Percentiles rank a stretch among this genome's conserved stretches.
phyloP scores from a whole-genome alignment of 2,329 filamentous ascomycete genomes.

The Lachnellula hyalina region DNA sequence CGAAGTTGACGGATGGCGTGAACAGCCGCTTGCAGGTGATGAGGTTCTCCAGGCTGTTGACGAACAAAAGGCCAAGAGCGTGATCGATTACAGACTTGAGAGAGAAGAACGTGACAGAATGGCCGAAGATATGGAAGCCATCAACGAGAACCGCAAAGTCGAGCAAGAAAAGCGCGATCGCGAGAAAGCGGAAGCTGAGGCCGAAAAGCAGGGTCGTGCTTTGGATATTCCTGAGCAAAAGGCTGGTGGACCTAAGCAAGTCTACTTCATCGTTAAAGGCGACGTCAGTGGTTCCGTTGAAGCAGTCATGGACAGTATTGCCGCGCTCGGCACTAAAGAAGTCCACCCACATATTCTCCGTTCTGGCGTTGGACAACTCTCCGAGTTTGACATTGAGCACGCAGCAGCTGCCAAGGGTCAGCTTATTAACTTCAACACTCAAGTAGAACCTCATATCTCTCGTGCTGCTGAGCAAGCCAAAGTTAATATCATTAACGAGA shows the following conservation, averaged over 20 bases:
- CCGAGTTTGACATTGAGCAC: conserved; percentile 84
- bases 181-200: conserved; percentile 49
- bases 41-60: conserved; percentile 77
- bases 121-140: conserved; percentile 66
- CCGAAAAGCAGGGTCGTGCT: conserved; percentile 20
- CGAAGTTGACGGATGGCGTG: conserved; percentile 91
- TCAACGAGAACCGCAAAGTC: conserved; percentile 59
- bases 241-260: conserved; percentile 43
- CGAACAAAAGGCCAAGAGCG: conserved; percentile 73
- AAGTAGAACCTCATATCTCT: conserved; percentile 61
- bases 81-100: conserved; percentile 71
- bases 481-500: conserved; percentile 78
- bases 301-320: conserved; percentile 73
- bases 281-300: conserved; percentile 94
- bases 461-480: conserved; percentile 63
- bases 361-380: conserved; percentile 70
- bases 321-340: conserved; percentile 78
- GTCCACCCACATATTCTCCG: conserved; percentile 72
- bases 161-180: conserved; percentile 57
- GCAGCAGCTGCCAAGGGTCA: conserved; percentile 70
- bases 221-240: conserved; percentile 29
- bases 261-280: conserved; percentile 85
- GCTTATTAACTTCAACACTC: conserved; percentile 82
- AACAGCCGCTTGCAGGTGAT: conserved; percentile 79
- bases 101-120: conserved; percentile 62